Evolutionary conservation across 2,329 filamentous ascomycete species (phyloP).

Genomic region (Septoria petroselini): DNA sequence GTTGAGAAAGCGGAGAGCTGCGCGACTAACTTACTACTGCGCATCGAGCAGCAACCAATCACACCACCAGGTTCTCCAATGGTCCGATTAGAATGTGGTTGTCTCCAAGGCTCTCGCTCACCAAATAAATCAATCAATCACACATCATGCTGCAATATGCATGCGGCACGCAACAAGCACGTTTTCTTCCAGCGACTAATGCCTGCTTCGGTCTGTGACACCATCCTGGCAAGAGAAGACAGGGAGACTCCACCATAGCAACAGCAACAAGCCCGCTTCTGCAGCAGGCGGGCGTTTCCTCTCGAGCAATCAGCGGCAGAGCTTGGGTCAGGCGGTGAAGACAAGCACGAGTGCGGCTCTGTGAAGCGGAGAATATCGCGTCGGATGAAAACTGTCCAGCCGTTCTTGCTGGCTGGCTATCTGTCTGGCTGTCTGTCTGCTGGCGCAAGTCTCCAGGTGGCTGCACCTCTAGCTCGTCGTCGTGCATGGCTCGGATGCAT

Average conservation of each 20-base stretch:
- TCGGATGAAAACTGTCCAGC: slow-evolving; percentile 2
- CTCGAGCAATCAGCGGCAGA: slow-evolving; percentile 10
- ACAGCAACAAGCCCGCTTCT: too few species aligned
- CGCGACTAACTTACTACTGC: too few species aligned
- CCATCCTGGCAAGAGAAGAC: background rate
- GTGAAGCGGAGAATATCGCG: slow-evolving; percentile 1
- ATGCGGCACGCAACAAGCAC: background rate
- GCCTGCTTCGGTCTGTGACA: slow-evolving; percentile 1
- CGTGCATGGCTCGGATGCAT: slow-evolving; percentile 3
- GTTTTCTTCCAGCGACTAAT: slow-evolving; percentile 1
- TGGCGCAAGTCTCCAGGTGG: too few species aligned
- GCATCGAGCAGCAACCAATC: too few species aligned
- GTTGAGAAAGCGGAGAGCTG: background rate
- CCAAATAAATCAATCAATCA: too few species aligned
- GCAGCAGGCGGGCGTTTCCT: background rate
- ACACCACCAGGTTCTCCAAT: too few species aligned
- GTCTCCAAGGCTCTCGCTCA: too few species aligned
- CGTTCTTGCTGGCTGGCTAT: too few species aligned
- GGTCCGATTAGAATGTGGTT: too few species aligned
- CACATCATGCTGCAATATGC: too few species aligned
- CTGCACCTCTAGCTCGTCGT: too few species aligned
- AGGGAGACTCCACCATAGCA: slow-evolving; percentile 7
- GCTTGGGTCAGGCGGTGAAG: slow-evolving; percentile 13
- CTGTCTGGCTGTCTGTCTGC: too few species aligned
- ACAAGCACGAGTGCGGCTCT: slow-evolving; percentile 11